phyloP scores from a whole-genome alignment of 1,139 yeast genomes.

The Geotrichum histeridarum region DNA sequence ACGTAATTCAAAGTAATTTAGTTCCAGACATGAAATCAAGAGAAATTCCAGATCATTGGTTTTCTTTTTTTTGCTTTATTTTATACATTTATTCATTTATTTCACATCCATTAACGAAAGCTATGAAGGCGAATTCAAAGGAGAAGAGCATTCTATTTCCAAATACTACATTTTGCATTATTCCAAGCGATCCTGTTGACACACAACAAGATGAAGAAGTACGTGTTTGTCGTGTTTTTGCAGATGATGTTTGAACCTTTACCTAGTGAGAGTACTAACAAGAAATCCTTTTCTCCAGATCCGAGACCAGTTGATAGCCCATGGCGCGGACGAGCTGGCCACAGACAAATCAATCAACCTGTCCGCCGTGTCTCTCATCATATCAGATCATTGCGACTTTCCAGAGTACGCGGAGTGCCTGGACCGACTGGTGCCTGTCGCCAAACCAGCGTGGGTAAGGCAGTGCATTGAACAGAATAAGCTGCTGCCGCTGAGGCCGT shows the following conservation, averaged over 20 bases:
- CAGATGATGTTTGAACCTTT: too few relatives aligned
- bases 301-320: not conserved
- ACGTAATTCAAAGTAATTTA: conserved; percentile 4
- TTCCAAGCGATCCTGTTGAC: not conserved
- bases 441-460: conserved; percentile 58
- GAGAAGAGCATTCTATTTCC: not conserved
- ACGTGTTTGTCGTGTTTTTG: not conserved
- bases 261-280: not conserved
- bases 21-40: not conserved
- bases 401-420: conserved; percentile 50
- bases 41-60: not conserved
- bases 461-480: conserved; percentile 46
- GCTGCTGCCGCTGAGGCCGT: conserved; percentile 44
- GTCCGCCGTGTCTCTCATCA: conserved; percentile 44
- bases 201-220: not conserved
- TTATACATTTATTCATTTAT: not conserved
- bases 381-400: conserved; percentile 51
- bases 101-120: not conserved
- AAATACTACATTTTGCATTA: not conserved
- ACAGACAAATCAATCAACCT: not conserved
- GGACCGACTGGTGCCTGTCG: conserved; percentile 61
- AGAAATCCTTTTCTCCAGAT: not conserved
- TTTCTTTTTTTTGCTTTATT: not conserved
- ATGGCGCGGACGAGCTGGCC: not conserved
- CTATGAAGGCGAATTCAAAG: not conserved